Base-by-base conservation (phyloP, 306 rosid species). In the Clitoria ternatea region DNA sequence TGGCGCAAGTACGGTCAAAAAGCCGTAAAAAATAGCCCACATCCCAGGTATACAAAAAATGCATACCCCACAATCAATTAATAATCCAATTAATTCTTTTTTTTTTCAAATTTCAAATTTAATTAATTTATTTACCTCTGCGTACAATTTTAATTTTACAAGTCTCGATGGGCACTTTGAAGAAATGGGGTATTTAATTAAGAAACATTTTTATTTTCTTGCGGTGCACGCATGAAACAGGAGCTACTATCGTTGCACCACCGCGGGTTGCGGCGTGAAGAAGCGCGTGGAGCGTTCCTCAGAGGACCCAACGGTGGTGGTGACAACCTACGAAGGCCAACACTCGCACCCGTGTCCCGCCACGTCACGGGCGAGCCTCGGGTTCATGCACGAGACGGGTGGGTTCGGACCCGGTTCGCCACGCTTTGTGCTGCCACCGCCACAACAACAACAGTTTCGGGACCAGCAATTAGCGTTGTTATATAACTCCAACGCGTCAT, bases 1-100 rank as follows among this genome's bases (percentile, higher is more conserved):
- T 94, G 99, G 99, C 85, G 99, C 7, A 94, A 94, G 83, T 94
- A 94, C 76, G 99, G 99, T 30, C 99, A 94, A 66, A 94, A 94
- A 79, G 95, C 96, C 19, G 96, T 94, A 5, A 94, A 94, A 77
- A 94, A 94, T 54, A 94, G 96, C 78, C 97, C 96, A n/a, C 84
- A 81, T 69, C 99, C 99, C 6, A 94, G 99, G 99, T 90, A 63
- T 36, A n/a, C n/a, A n/a, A n/a, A n/a, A n/a, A n/a, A n/a, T n/a
- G n/a, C n/a, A n/a, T n/a, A n/a, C n/a, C n/a, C n/a, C n/a, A n/a
- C n/a, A 3, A 7, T 9, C 0, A 23, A 44, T 37, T 7, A 2
- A 4, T 22, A 49, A 19, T 20, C 32, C 2, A 2, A 2, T 2
- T 29, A 29, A 56, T 14, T 10, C 4, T 24, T 65, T 43, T 4